phyloP scores from a whole-genome alignment of 148 eudicot species.

The Persicaria tinctoria region DNA sequence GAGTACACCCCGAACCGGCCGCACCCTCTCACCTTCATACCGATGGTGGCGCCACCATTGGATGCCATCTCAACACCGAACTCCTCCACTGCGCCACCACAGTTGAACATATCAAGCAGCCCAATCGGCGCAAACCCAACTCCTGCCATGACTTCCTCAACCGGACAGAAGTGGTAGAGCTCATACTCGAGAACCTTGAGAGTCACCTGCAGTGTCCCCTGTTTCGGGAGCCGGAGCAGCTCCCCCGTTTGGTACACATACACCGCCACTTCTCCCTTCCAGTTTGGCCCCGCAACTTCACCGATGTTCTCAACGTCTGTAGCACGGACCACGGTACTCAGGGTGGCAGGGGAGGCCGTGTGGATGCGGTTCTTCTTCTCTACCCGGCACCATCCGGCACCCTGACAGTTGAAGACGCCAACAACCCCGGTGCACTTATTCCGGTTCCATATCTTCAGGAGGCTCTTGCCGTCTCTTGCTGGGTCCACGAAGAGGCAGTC shows the following conservation, averaged over 20 bases:
- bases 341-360: constrained; percentile 67
- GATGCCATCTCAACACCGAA: constrained; percentile 24
- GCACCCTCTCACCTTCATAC: constrained; percentile 64
- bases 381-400: constrained; percentile 94
- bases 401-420: constrained; percentile 95
- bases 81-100: constrained; percentile 66
- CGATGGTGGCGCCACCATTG: constrained; percentile 25
- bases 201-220: constrained; percentile 67
- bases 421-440: constrained; percentile 88
- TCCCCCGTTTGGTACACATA: constrained; percentile 61
- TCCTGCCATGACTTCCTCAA: constrained; percentile 51
- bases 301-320: constrained; percentile 55
- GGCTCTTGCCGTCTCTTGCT: constrained; percentile 84
- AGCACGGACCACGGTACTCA: constrained; percentile 52
- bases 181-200: constrained; percentile 84
- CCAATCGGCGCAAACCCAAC: constrained; percentile 87
- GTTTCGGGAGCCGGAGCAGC: constrained; percentile 52
- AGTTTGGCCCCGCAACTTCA: constrained; percentile 54
- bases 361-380: constrained; percentile 78
- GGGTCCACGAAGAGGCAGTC: constrained; percentile 91
- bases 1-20: constrained; percentile 77
- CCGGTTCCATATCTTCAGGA: constrained; percentile 85
- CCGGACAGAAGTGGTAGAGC: constrained; percentile 80
- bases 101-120: constrained; percentile 78
- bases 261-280: constrained; percentile 65